Evolutionary conservation across 2,329 filamentous ascomycete genomes (phyloP), one percentile per base, ranked within the genome.

Genomic region (Fusarium nanum): DNA sequence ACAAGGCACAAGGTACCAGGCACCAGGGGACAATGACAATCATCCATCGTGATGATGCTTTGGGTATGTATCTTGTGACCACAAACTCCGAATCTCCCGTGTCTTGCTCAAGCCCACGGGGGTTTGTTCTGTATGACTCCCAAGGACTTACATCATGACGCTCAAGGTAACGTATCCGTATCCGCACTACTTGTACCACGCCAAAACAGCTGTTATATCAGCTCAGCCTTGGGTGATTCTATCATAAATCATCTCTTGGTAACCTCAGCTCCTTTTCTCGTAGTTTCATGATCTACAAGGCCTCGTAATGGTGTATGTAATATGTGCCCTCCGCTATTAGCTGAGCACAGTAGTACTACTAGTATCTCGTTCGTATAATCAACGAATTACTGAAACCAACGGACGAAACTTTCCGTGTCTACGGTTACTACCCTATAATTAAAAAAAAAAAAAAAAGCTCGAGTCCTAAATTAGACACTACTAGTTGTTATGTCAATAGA

Each of bases 81-180:
- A 40, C 52, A 54, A 59, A 44, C 12, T 25, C 65, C 56, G 59
- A 45, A 37, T 25, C 12, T 67, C 48, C 63, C 54, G 56, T 56
- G 53, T n/a, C 28, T 45, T 60, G 27, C 47, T n/a, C 18, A 60
- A 22, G 44, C 32, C 40, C 18, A 23, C 28, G 54, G 34, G 41
- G 22, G 23, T 46, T n/a, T 55, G 32, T 52, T 47, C 40, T 56
- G 41, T 49, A 55, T 49, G 47, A 30, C 41, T 37, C 34, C 34
- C 23, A 52, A 27, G 32, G n/a, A 20, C 23, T n/a, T 14, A n/a
- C 32, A 56, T 37, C n/a, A 48, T 41, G 44, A 61, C 64, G 48
- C 68, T 55, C 48, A 42, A 67, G 55, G 62, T 16, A 60, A 65
- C 67, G 58, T 71, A 70, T 71, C 56, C 57, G 67, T 68, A 71